phyloP scores from a whole-genome alignment of 1,284 basidiomycete genomes.

The Ustilago curta region DNA sequence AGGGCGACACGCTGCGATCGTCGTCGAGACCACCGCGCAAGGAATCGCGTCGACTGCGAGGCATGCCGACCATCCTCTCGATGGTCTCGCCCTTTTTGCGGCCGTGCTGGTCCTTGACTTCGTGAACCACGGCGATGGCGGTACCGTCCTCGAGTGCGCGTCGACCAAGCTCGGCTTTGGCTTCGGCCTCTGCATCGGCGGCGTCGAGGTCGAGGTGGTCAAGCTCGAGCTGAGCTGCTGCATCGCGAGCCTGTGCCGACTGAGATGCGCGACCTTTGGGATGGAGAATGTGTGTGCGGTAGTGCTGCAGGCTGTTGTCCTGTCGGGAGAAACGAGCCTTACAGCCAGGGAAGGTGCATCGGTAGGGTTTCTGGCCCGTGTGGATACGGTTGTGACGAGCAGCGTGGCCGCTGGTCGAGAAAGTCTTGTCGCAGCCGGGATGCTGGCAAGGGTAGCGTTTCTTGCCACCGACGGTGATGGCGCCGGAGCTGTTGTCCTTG shows the following conservation, averaged over 20 bases:
- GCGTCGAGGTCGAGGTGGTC: constrained; percentile 42
- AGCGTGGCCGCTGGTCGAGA: constrained; percentile 85
- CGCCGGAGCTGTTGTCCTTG: constrained; percentile 45
- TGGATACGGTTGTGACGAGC: constrained; percentile 82
- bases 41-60: constrained; percentile 47
- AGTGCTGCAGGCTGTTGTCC: constrained; percentile 69
- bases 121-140: constrained; percentile 64
- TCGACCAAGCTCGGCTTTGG: constrained; percentile 56
- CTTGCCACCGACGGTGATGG: constrained; percentile 68
- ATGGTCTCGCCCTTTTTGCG: constrained; percentile 59
- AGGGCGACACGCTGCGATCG: constrained; percentile 41
- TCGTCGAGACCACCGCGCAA: constrained; percentile 43
- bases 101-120: constrained; percentile 59
- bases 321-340: constrained; percentile 68
- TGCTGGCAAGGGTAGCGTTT: constrained; percentile 74
- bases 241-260: constrained; percentile 43
- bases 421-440: constrained; percentile 77
- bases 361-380: constrained; percentile 72
- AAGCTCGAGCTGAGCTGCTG: constrained; percentile 42
- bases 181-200: constrained; percentile 53
- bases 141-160: constrained; percentile 64
- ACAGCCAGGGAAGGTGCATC: constrained; percentile 68
- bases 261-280: constrained; percentile 59
- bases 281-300: constrained; percentile 65
- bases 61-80: constrained; percentile 60